Evolutionary conservation across 495 filamentous ascomycete genomes (phyloP).

Genomic region (Hypoxylon lienhwacheense): DNA sequence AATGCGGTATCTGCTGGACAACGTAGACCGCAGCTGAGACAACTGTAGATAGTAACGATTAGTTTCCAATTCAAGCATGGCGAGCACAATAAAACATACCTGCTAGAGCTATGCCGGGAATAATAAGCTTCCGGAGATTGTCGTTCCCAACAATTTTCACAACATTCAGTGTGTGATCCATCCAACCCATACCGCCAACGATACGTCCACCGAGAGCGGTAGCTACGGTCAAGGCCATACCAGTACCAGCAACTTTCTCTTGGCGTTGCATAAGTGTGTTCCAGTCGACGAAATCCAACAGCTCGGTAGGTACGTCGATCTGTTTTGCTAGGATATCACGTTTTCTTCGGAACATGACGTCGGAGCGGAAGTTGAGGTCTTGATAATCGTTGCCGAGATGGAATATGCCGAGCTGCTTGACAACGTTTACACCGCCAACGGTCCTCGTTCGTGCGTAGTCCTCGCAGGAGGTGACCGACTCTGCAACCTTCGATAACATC

Average conservation of each 20-base stretch:
- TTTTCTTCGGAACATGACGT: constrained; percentile 88
- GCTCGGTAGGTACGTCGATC: constrained; percentile 81
- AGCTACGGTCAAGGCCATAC: constrained; percentile 92
- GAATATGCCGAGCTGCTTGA: constrained; percentile 82
- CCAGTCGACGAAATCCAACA: constrained; percentile 93
- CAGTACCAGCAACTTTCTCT: constrained; percentile 89
- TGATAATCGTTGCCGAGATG: constrained; percentile 86
- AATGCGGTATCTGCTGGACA: constrained; percentile 79
- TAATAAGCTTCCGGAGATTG: constrained; percentile 76
- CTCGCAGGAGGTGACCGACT: constrained; percentile 76
- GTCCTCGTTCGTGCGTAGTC: constrained; percentile 79
- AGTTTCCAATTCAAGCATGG: constrained; percentile 32
- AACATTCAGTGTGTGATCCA: constrained; percentile 82
- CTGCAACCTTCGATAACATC: constrained; percentile 84
- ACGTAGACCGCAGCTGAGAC: constrained; percentile 74
- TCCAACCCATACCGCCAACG: constrained; percentile 81
- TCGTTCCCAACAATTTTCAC: constrained; percentile 79
- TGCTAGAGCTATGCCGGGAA: constrained; percentile 75
- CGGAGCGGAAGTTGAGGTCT: constrained; percentile 80
- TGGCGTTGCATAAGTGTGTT: constrained; percentile 79
- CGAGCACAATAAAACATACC: constrained; percentile 58
- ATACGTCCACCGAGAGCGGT: constrained; percentile 79
- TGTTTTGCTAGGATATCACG: constrained; percentile 78
- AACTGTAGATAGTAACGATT: constrained; percentile 54
- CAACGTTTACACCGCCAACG: constrained; percentile 77